Evolutionary conservation across 352 stramenopile genomes (phyloP).

Genomic region (Phytophthora pistaciae): DNA sequence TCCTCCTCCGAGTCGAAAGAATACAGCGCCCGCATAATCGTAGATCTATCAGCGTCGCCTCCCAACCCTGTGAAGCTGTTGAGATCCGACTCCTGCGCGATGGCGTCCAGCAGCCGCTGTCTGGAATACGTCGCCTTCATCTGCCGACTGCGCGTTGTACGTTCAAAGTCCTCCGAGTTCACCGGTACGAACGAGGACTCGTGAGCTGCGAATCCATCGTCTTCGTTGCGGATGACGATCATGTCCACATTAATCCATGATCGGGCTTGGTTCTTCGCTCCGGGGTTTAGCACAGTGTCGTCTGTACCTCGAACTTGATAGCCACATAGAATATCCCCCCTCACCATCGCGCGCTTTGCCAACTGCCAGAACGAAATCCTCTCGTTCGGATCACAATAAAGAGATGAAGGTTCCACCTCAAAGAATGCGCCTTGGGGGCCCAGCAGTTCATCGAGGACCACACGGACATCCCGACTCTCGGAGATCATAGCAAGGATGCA

Average conservation of each 20-base stretch:
- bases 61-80: conserved; percentile 40
- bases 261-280: conserved; percentile 44
- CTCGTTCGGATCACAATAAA: conserved; percentile 61
- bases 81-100: conserved; percentile 62
- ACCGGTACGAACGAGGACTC: conserved; percentile 31
- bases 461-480: conserved; percentile 81
- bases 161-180: conserved; percentile 51
- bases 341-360: conserved; percentile 52
- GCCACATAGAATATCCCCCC: conserved; percentile 78
- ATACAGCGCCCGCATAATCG: conserved; percentile 46
- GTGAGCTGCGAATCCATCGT: conserved; percentile 33
- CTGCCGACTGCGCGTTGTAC: conserved; percentile 43
- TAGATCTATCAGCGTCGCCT: conserved; percentile 30
- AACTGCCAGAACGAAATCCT: conserved; percentile 81
- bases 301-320: conserved; percentile 62
- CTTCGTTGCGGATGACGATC: conserved; percentile 63
- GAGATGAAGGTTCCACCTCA: conserved; percentile 59
- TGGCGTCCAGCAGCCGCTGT: conserved; percentile 58
- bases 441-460: conserved; percentile 76
- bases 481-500: conserved; percentile 87
- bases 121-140: conserved; percentile 57
- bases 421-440: conserved; percentile 71
- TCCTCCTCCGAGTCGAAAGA: conserved; percentile 41
- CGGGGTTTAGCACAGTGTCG: conserved; percentile 75
- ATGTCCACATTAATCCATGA: conserved; percentile 65